Base-by-base conservation (phyloP, 2,329 filamentous ascomycete species). In the Penicillium sp. region DNA sequence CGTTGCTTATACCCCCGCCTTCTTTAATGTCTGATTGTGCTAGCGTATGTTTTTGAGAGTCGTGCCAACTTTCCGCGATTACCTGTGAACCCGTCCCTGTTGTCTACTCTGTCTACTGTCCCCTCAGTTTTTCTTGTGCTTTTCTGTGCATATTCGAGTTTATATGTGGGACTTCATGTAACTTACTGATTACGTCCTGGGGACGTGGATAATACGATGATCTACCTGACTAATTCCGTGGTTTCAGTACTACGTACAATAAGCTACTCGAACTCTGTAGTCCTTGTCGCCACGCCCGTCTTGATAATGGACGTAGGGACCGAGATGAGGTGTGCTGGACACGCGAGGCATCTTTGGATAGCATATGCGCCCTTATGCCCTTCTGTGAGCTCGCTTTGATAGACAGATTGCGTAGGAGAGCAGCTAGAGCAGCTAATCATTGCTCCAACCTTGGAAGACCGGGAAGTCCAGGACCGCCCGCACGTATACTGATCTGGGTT, bases 1-100 rank as follows among this genome's bases (percentile, higher is more conserved):
- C 49, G 58, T 56, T 58, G 59, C 54, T 60, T 60, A 66, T 69
- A 67, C 66, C 65, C 65, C 53, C 45, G 44, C 43, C 43, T 58
- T 54, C 54, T 54, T 59, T 69, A 67, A 67, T 66, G 63, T 59
- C 58, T 63, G 57, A 52, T 58, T 44, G 51, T 56, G 44, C 45
- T 45, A 50, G 55, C 53, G 50, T 38, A 42, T 53, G 49, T 61
- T 42, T 20, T 37, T 37, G 8, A 12, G 32, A 12, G 10, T 57
- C 54, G 54, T 52, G 42, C 56, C 51, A 47, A 55, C 44, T 46
- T 45, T 44, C 47, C 9, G 50, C 52, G 38, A 47, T 54, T 56
- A 20, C 49, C 37, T 32, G 23, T 40, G 43, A 32, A 42, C n/a
- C 27, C 40, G 28, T 45, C 49, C 49, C 44, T 29, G 49, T 48